A percentile compares a stretch with the other conserved stretches of the same genome.
These are phyloP conservation scores for Scheffersomyces stambukii DNA, from an alignment of 1,139 yeast species.

Conservation along the genomic window DNA sequence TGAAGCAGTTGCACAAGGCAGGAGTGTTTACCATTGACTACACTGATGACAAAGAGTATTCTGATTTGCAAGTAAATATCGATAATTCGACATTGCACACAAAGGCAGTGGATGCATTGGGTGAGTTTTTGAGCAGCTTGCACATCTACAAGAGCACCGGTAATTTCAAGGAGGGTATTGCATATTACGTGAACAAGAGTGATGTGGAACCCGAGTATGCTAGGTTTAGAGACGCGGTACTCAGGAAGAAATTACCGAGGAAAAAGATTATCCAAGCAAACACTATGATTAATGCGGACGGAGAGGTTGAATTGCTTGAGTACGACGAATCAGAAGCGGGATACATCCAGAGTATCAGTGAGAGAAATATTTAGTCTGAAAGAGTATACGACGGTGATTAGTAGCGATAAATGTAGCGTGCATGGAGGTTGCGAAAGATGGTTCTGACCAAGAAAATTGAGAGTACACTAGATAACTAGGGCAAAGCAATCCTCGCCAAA, in stretches of 20 bases:
- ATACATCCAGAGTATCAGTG: constrained; percentile 71
- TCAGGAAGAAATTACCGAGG: constrained; percentile 73
- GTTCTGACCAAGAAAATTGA: too few relatives aligned
- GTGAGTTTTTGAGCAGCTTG: constrained; percentile 64
- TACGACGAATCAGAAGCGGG: constrained; percentile 75
- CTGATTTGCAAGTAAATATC: constrained; percentile 57
- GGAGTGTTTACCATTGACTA: constrained; percentile 56
- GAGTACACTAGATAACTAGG: too few relatives aligned
- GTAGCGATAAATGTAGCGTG: too few relatives aligned
- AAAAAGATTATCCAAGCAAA: constrained; percentile 83
- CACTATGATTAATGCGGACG: constrained; percentile 38
- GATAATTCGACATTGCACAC: constrained; percentile 56
- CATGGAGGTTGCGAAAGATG: too few relatives aligned
- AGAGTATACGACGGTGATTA: too few relatives aligned
- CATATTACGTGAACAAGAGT: constrained; percentile 63
- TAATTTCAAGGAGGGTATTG: constrained; percentile 59
- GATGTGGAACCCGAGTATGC: constrained; percentile 62
- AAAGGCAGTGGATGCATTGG: constrained; percentile 65
- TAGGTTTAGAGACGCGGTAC: constrained; percentile 61
- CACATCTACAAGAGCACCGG: constrained; percentile 80
- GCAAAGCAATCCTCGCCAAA: too few relatives aligned
- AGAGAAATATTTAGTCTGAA: constrained; percentile 51
- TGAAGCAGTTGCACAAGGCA: constrained; percentile 70
- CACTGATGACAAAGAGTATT: constrained; percentile 42
- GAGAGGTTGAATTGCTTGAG: constrained; percentile 54